phyloP scores from a whole-genome alignment of 23 red algal species.

The Pyropia haitanensis region DNA sequence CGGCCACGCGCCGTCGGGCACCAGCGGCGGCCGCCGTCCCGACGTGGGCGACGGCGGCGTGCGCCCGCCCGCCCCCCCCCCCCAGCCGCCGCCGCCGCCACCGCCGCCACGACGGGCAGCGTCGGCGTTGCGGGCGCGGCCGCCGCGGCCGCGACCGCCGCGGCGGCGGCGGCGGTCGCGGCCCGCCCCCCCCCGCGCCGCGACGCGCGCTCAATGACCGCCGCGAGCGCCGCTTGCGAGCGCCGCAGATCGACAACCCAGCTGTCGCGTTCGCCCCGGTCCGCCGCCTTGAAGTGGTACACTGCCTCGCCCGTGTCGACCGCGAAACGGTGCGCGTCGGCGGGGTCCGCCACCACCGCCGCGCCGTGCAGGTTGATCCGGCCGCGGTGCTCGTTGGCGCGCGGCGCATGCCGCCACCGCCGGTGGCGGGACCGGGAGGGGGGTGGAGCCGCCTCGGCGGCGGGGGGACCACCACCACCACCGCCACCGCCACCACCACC shows the following conservation, averaged over 20 bases:
- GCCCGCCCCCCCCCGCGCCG: conserved; percentile 1
- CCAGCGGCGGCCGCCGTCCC: too few species aligned
- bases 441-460: not conserved
- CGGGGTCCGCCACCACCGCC: conserved; percentile 65
- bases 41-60: too few species aligned
- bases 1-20: too few species aligned
- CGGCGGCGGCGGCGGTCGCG: not conserved
- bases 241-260: conserved; percentile 67
- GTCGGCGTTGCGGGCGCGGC: too few species aligned
- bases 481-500: not conserved
- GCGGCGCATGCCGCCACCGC: not conserved
- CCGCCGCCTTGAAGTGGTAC: conserved; percentile 66
- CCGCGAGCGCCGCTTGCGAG: conserved; percentile 55
- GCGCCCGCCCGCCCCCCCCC: too few species aligned
- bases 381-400: conserved; percentile 16
- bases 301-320: conserved; percentile 83
- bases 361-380: conserved; percentile 72
- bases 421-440: not conserved
- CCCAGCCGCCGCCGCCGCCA: not conserved
- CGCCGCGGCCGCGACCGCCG: not conserved
- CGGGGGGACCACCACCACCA: not conserved
- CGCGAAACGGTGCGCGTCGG: conserved; percentile 64
- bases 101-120: not conserved
- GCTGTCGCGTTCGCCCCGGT: conserved; percentile 52
- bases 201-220: conserved; percentile 56